Percentiles rank a stretch among this genome's conserved stretches.
Conservation (phyloP, 805 yeast species). For the Candida awuae region DNA sequence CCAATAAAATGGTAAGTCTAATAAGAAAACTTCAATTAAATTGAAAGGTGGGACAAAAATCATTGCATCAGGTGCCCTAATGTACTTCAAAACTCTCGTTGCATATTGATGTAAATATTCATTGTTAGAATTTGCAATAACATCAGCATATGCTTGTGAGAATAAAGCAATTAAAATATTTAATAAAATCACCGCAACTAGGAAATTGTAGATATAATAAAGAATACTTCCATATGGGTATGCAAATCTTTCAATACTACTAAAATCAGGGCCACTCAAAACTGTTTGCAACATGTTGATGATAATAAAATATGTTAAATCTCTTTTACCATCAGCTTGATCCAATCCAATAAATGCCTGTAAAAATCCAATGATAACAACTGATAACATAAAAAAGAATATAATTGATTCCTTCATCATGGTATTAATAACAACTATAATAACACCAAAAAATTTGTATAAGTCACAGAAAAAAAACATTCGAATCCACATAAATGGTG, state of each 20-base stretch:
- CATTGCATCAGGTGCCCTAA: conserved; percentile 82
- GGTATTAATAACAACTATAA: conserved; percentile 75
- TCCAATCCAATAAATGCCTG: conserved; percentile 86
- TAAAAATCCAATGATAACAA: conserved; percentile 70
- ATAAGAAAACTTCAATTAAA: conserved; percentile 51
- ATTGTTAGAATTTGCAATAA: conserved; percentile 74
- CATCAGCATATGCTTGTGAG: conserved; percentile 74
- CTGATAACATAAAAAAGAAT: conserved; percentile 64
- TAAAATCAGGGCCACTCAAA: conserved; percentile 67
- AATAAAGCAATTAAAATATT: conserved; percentile 80
- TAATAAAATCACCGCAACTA: conserved; percentile 65
- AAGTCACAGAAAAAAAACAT: conserved; percentile 70
- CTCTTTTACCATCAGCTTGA: conserved; percentile 77
- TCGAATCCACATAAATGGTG: conserved; percentile 84
- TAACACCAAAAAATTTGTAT: conserved; percentile 74
- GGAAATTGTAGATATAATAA: conserved; percentile 70
- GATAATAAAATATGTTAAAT: conserved; percentile 59
- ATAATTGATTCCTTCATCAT: conserved; percentile 85
- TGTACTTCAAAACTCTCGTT: conserved; percentile 72
- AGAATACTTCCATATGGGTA: conserved; percentile 81
- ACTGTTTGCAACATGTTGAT: conserved; percentile 63
- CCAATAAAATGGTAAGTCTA: conserved; percentile 38
- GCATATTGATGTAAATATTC: conserved; percentile 82
- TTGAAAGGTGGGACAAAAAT: conserved; percentile 83
- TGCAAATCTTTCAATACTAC: conserved; percentile 60